Conservation (phyloP, 2,329 filamentous ascomycete genomes). For the Neofusicoccum cordaticola region DNA sequence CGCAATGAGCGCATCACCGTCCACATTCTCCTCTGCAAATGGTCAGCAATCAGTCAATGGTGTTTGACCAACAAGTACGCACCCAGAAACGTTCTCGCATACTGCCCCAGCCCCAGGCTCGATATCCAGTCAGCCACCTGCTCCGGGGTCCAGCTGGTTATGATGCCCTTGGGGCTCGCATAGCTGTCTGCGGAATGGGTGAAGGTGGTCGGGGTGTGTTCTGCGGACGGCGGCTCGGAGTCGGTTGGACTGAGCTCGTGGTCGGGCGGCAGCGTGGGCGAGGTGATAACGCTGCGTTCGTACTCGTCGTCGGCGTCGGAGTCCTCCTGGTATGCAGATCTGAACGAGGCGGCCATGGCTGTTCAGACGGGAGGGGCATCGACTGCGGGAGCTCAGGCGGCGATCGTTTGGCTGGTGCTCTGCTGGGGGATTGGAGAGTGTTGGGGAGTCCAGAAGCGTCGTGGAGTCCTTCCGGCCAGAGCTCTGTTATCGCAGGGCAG, state of each 20-base stretch:
- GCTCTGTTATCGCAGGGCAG: slow-evolving; percentile 10
- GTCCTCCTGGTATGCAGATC: slow-evolving; percentile 65
- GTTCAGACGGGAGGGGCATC: slow-evolving; percentile 13
- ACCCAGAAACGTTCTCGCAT: slow-evolving; percentile 82
- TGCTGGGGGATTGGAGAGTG: not conserved
- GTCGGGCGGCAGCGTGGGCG: slow-evolving; percentile 63
- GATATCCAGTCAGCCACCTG: slow-evolving; percentile 88
- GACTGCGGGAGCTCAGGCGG: slow-evolving; percentile 13
- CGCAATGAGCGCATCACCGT: slow-evolving; percentile 84
- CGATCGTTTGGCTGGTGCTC: not conserved
- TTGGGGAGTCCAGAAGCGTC: not conserved
- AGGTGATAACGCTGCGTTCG: slow-evolving; percentile 69
- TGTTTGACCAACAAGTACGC: slow-evolving; percentile 36
- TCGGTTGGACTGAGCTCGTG: slow-evolving; percentile 69
- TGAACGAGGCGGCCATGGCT: slow-evolving; percentile 30
- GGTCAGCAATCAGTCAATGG: slow-evolving; percentile 16
- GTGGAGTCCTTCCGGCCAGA: not conserved
- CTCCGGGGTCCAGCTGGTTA: slow-evolving; percentile 77
- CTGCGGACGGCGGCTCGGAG: slow-evolving; percentile 66
- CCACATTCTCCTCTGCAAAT: slow-evolving; percentile 80
- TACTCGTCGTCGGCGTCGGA: slow-evolving; percentile 82
- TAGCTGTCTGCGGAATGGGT: slow-evolving; percentile 64
- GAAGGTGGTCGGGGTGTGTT: slow-evolving; percentile 79
- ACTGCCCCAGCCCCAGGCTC: slow-evolving; percentile 75
- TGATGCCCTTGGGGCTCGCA: slow-evolving; percentile 68